Percentiles rank a stretch among this genome's conserved stretches.
These are phyloP conservation scores for Elongisporangium anandrum DNA, from an alignment of 352 stramenopile genomes.

Conservation along the genomic window DNA sequence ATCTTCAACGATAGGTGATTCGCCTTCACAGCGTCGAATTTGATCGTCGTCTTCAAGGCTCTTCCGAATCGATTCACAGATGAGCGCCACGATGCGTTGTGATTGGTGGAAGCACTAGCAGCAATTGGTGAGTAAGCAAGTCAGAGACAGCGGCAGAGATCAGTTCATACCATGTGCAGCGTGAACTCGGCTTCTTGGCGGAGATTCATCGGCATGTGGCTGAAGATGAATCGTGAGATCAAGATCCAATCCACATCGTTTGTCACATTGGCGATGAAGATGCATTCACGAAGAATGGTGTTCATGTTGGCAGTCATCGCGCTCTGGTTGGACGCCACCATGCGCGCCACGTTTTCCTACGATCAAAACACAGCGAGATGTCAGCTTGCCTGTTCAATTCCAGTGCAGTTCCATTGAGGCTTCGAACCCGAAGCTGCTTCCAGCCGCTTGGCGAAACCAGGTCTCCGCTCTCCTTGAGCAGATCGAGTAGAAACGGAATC, in stretches of 20 bases:
- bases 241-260: conserved; percentile 42
- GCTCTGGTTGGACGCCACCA: conserved; percentile 30
- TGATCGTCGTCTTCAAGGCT: conserved; percentile 12
- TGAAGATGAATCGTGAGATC: conserved; percentile 43
- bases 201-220: conserved; percentile 42
- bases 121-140: not conserved
- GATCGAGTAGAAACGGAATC: conserved; percentile 50
- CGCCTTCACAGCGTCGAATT: not conserved
- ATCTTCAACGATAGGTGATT: conserved; percentile 1
- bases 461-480: conserved; percentile 41
- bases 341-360: conserved; percentile 40
- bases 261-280: conserved; percentile 43
- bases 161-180: conserved; percentile 57
- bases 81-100: conserved; percentile 31
- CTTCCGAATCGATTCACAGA: conserved; percentile 41
- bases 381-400: not conserved
- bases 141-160: too few relatives aligned
- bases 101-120: conserved; percentile 57
- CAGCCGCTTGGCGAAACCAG: conserved; percentile 44
- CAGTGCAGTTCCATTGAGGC: not conserved
- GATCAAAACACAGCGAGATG: not conserved
- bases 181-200: conserved; percentile 75
- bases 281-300: conserved; percentile 55
- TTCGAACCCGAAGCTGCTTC: conserved; percentile 44
- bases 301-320: conserved; percentile 52